Evolutionary conservation across 805 yeast genomes (phyloP), one percentile per base, ranked within the genome.

Genomic region (Ogataea philodendri): DNA sequence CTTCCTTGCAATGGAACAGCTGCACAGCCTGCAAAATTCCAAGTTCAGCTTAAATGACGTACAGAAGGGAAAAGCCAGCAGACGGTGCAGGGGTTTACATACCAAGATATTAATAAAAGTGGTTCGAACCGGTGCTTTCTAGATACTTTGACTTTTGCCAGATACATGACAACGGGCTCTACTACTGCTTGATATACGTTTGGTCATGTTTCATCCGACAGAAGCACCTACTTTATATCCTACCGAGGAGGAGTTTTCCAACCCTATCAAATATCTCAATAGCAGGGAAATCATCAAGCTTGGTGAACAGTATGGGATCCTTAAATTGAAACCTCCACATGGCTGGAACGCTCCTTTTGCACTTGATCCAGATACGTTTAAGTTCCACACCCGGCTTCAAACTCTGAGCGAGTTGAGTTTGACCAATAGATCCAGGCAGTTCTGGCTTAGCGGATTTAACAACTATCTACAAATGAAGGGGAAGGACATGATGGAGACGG

Each of bases 301-400:
- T 22, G 81, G 81, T 4, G 57, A 58, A 7, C 47, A 63, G 32
- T 73, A 57, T 47, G 81, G 81, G 3, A 60, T 76, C n/a, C 55
- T 76, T 19, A 76, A 76, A 48, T 48, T 76, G 2, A 62, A 65
- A 7, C 81, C 81, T 5, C 81, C 81, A 0, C 36, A 44, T 11
- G 58, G 50, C n/a, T 76, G 80, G 79, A 54, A 52, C 30, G 80
- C 81, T 0, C 76, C 75, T 0, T 70, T 81, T 44, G 67, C 77
- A 36, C 61, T 83, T 14, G 67, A 81, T 31, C 63, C 66, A 29
- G 49, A 61, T 5, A 54, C 52, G n/a, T 83, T 84, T 57, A 67
- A 60, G 31, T 84, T 84, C 52, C 79, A 75, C 43, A 81, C 87
- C 7, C 59, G 94, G 36, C 54, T 79, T n/a, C 93, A 84, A 54